phyloP scores from a whole-genome alignment of 2,329 filamentous ascomycete species.

The Paecilomyces variotii region DNA sequence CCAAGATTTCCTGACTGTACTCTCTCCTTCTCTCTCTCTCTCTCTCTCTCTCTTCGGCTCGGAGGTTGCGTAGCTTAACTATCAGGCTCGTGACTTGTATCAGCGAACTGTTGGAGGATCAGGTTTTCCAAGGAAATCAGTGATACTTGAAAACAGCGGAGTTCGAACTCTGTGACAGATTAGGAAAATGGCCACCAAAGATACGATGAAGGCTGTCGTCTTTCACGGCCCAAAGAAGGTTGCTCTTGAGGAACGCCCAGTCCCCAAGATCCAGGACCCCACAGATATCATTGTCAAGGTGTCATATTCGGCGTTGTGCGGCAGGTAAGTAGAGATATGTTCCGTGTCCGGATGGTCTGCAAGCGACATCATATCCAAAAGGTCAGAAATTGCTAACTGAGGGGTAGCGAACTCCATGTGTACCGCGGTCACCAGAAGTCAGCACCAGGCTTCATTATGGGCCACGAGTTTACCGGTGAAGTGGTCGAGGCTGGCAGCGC shows the following conservation, averaged over 20 bases:
- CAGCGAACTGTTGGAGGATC: neutral
- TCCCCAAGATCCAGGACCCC: slow-evolving; percentile 63
- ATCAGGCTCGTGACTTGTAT: neutral
- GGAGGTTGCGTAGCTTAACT: neutral
- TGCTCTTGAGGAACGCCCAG: slow-evolving; percentile 67
- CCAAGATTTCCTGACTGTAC: neutral
- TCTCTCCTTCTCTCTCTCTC: no score
- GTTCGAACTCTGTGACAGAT: neutral
- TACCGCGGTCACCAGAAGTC: slow-evolving; percentile 74
- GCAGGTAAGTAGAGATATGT: slow-evolving; percentile 53
- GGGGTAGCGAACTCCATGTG: slow-evolving; percentile 67
- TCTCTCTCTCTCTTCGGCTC: neutral
- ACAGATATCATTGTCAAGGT: slow-evolving; percentile 79
- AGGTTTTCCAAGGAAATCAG: neutral
- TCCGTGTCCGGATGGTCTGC: neutral
- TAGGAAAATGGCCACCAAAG: slow-evolving; percentile 20
- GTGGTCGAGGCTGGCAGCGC: slow-evolving; percentile 59
- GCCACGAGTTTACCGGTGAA: slow-evolving; percentile 79
- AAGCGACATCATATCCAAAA: no score
- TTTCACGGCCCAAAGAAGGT: slow-evolving; percentile 73
- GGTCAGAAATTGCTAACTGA: neutral
- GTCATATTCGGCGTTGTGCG: slow-evolving; percentile 74
- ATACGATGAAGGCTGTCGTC: slow-evolving; percentile 79
- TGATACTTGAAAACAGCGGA: neutral
- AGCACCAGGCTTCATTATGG: slow-evolving; percentile 55